Conservation (phyloP, 2,329 filamentous ascomycete species). For the Sporothrix schenckii region DNA sequence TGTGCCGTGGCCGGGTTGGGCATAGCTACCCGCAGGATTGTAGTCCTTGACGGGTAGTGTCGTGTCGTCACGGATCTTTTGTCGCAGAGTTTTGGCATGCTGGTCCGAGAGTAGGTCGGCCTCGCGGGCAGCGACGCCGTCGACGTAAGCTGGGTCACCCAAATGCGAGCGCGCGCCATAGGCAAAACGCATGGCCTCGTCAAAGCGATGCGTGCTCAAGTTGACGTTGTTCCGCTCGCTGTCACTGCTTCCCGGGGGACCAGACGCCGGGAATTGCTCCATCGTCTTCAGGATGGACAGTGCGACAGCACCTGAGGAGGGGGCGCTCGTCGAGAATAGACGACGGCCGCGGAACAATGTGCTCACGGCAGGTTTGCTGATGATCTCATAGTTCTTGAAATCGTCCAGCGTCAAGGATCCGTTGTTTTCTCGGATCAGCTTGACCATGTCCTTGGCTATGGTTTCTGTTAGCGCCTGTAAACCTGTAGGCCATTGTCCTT, state of each 20-base stretch:
- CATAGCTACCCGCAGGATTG: constrained; percentile 54
- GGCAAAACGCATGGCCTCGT: constrained; percentile 87
- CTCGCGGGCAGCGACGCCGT: constrained; percentile 66
- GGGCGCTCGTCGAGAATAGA: constrained; percentile 70
- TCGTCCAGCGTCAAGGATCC: constrained; percentile 88
- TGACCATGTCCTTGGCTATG: constrained; percentile 71
- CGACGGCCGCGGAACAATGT: constrained; percentile 71
- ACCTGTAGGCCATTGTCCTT: neutral
- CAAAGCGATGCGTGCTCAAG: constrained; percentile 76
- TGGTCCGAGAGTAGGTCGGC: constrained; percentile 64
- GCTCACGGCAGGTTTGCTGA: constrained; percentile 61
- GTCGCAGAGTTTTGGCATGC: constrained; percentile 62
- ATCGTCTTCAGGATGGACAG: constrained; percentile 80
- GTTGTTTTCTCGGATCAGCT: constrained; percentile 66
- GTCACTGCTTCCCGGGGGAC: constrained; percentile 47
- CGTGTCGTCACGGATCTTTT: constrained; percentile 69
- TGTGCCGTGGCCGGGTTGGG: constrained; percentile 60
- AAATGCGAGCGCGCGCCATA: constrained; percentile 79
- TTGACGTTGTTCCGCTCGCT: constrained; percentile 50
- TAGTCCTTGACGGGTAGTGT: constrained; percentile 77
- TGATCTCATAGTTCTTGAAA: constrained; percentile 70
- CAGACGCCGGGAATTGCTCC: constrained; percentile 68
- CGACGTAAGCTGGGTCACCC: constrained; percentile 78
- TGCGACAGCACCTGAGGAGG: constrained; percentile 75
- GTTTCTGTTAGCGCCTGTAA: constrained; percentile 26